These are phyloP conservation scores for Talaromyces ruber DNA, from an alignment of 495 filamentous ascomycete genomes.

Conservation along the genomic window DNA sequence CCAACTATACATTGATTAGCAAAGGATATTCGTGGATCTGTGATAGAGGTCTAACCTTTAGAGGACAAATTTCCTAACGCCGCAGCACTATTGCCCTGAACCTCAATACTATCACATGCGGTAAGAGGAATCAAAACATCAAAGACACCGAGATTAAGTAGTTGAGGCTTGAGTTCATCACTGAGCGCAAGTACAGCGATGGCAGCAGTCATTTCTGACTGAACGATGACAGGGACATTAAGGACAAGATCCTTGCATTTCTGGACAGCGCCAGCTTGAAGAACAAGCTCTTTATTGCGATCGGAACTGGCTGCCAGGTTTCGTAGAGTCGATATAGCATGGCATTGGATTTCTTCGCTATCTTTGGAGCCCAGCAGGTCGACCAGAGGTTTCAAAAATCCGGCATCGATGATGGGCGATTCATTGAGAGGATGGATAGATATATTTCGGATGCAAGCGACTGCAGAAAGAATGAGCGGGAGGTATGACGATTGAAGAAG, in stretches of 20 bases:
- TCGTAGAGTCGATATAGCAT: slow-evolving; percentile 92
- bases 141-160: slow-evolving; percentile 90
- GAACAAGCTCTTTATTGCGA: slow-evolving; percentile 89
- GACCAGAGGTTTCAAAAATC: slow-evolving; percentile 87
- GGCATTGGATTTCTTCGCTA: slow-evolving; percentile 98
- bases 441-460: slow-evolving; percentile 97
- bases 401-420: slow-evolving; percentile 98
- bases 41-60: slow-evolving; percentile 60
- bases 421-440: slow-evolving; percentile 98
- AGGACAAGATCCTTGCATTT: slow-evolving; percentile 97
- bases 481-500: slow-evolving; percentile 92
- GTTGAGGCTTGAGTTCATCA: slow-evolving; percentile 86
- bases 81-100: slow-evolving; percentile 96
- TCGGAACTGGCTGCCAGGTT: slow-evolving; percentile 96
- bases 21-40: neutral
- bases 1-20: slow-evolving; percentile 52
- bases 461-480: slow-evolving; percentile 90
- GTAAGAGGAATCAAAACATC: slow-evolving; percentile 94
- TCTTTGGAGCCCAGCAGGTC: slow-evolving; percentile 91
- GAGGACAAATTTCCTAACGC: slow-evolving; percentile 93
- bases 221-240: slow-evolving; percentile 85
- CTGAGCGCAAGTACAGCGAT: slow-evolving; percentile 96
- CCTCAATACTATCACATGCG: slow-evolving; percentile 90
- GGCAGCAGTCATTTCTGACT: slow-evolving; percentile 98
- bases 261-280: slow-evolving; percentile 93